Percentiles rank a stretch among this genome's conserved stretches.
phyloP scores from a whole-genome alignment of 2,329 filamentous ascomycete genomes.

The Rhynchosporium graminicola region DNA sequence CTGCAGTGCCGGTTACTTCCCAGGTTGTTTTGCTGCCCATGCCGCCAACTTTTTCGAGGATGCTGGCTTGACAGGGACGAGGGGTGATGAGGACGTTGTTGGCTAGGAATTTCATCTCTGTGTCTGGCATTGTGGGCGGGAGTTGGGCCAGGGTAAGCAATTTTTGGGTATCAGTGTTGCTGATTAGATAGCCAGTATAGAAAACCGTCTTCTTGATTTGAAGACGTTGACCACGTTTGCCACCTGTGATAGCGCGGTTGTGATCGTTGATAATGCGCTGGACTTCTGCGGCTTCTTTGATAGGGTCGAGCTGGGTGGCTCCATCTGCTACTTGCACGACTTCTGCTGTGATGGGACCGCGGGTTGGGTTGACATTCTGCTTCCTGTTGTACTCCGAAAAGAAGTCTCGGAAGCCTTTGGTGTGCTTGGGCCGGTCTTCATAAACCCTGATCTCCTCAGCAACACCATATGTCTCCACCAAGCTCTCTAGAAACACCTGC shows the following conservation, averaged over 20 bases:
- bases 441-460: constrained; percentile 82
- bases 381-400: constrained; percentile 73
- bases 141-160: constrained; percentile 70
- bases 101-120: constrained; percentile 77
- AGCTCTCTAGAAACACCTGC: constrained; percentile 74
- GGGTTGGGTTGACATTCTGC: constrained; percentile 50
- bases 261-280: constrained; percentile 89
- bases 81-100: constrained; percentile 92
- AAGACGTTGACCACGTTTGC: constrained; percentile 49
- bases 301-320: constrained; percentile 71
- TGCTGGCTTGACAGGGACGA: constrained; percentile 68
- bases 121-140: constrained; percentile 60
- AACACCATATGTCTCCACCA: constrained; percentile 82
- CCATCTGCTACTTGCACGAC: constrained; percentile 85
- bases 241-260: constrained; percentile 60
- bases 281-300: constrained; percentile 78
- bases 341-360: constrained; percentile 71
- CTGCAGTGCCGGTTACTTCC: constrained; percentile 76
- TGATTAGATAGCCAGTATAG: constrained; percentile 90
- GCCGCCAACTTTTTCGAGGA: constrained; percentile 83
- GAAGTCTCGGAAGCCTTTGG: constrained; percentile 82
- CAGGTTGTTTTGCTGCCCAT: constrained; percentile 81
- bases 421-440: constrained; percentile 67
- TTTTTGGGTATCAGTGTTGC: constrained; percentile 67
- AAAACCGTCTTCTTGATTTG: constrained; percentile 84